Percentiles rank a stretch among this genome's conserved stretches.
Evolutionary conservation across 352 stramenopile species (phyloP).

Genomic region (Pythium brachiatum): DNA sequence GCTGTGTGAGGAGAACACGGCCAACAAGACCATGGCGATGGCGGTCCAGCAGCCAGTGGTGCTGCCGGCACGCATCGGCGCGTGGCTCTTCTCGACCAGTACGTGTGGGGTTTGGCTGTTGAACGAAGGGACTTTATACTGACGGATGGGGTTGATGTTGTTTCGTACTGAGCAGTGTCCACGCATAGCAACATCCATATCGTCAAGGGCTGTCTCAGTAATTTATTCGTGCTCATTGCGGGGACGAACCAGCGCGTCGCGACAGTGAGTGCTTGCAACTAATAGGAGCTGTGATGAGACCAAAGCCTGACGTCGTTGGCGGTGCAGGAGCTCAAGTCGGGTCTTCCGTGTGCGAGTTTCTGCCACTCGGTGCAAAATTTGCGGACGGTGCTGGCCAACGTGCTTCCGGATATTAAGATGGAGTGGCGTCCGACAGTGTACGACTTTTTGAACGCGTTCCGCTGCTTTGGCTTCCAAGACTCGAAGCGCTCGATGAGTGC

Average conservation of each 20-base stretch:
- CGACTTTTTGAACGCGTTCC: constrained; percentile 77
- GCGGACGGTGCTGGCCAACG: constrained; percentile 30
- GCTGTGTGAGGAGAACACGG: constrained; percentile 20
- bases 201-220: constrained; percentile 67
- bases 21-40: constrained; percentile 17
- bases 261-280: constrained; percentile 5
- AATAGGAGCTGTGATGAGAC: too few relatives aligned
- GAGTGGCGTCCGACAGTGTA: constrained; percentile 70
- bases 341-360: constrained; percentile 49
- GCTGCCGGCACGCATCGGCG: constrained; percentile 56
- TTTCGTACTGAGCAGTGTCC: constrained; percentile 45
- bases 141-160: neutral
- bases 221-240: constrained; percentile 52
- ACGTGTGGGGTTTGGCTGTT: constrained; percentile 14
- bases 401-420: constrained; percentile 45
- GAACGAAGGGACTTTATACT: neutral
- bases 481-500: constrained; percentile 82
- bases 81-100: constrained; percentile 82
- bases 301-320: neutral
- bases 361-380: constrained; percentile 54
- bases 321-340: constrained; percentile 40
- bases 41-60: constrained; percentile 13
- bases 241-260: constrained; percentile 3
- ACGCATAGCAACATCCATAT: constrained; percentile 68
- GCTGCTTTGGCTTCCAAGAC: constrained; percentile 76